Evolutionary conservation across 2,329 filamentous ascomycete species (phyloP).

Genomic region (Epichloe scottii): DNA sequence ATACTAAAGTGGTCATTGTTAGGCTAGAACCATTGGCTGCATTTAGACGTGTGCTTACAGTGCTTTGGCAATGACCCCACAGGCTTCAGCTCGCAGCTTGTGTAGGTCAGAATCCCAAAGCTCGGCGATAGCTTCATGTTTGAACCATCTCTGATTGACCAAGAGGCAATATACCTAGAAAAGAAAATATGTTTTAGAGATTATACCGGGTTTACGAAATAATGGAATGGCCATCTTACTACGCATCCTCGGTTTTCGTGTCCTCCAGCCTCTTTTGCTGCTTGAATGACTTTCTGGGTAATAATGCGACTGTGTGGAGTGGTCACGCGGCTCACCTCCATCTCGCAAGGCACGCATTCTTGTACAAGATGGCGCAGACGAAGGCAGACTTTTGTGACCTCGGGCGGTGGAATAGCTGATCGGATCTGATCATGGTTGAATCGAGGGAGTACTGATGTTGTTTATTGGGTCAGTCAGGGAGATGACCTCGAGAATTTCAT

Average conservation of each 20-base stretch:
- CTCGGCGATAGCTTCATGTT: constrained; percentile 63
- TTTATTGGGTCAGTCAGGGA: background rate
- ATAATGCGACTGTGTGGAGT: constrained; percentile 76
- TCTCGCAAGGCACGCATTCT: constrained; percentile 78
- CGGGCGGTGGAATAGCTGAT: constrained; percentile 58
- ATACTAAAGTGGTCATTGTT: constrained; percentile 41
- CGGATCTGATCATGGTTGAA: constrained; percentile 45
- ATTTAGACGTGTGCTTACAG: constrained; percentile 29
- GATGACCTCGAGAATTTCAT: background rate
- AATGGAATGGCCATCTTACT: constrained; percentile 20
- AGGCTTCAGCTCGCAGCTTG: constrained; percentile 64
- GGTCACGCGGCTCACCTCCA: constrained; percentile 64
- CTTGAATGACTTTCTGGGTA: constrained; percentile 64
- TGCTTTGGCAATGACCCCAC: constrained; percentile 82
- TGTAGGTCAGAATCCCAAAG: constrained; percentile 89
- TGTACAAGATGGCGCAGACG: constrained; percentile 86
- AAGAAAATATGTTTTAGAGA: background rate
- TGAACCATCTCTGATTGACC: constrained; percentile 62
- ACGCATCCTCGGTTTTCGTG: constrained; percentile 65
- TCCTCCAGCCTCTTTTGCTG: constrained; percentile 72
- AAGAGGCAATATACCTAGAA: constrained; percentile 59
- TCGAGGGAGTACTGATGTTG: constrained; percentile 47
- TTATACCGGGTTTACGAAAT: background rate
- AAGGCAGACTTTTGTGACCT: constrained; percentile 82
- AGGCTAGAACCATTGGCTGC: background rate